Evolutionary conservation across 1,139 yeast species (phyloP).

Genomic region (Scheffersomyces cryptocercus): DNA sequence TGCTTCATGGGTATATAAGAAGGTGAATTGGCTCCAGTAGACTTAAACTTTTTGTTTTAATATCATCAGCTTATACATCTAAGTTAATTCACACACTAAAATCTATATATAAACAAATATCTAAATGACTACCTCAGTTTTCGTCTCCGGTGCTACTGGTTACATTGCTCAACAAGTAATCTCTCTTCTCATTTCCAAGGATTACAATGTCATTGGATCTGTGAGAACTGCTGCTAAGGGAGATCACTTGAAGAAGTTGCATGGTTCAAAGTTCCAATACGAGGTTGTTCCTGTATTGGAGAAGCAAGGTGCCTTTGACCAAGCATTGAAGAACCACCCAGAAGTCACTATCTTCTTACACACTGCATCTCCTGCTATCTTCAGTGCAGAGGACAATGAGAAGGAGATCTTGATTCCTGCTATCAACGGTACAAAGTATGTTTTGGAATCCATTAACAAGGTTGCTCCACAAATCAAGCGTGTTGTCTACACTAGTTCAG

Average conservation of each 20-base stretch:
- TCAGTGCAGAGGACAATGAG: constrained; percentile 25
- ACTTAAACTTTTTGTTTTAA: too few species aligned
- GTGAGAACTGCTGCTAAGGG: constrained; percentile 38
- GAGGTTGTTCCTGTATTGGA: constrained; percentile 29
- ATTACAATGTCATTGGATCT: constrained; percentile 36
- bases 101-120: too few species aligned
- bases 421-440: constrained; percentile 33
- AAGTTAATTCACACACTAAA: too few species aligned
- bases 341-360: constrained; percentile 29
- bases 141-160: constrained; percentile 44
- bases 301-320: constrained; percentile 30
- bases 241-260: constrained; percentile 21
- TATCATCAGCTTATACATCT: too few species aligned
- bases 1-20: too few species aligned
- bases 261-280: constrained; percentile 22
- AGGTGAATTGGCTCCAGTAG: too few species aligned
- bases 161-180: constrained; percentile 31
- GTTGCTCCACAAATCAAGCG: constrained; percentile 19
- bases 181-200: constrained; percentile 20
- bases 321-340: constrained; percentile 27
- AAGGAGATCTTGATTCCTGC: constrained; percentile 36
- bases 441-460: constrained; percentile 25
- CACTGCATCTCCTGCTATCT: constrained; percentile 37
- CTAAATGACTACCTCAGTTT: constrained; percentile 17
- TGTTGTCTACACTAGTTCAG: constrained; percentile 22